phyloP scores from a whole-genome alignment of 1,284 basidiomycete species.

The Trametes hirsuta region DNA sequence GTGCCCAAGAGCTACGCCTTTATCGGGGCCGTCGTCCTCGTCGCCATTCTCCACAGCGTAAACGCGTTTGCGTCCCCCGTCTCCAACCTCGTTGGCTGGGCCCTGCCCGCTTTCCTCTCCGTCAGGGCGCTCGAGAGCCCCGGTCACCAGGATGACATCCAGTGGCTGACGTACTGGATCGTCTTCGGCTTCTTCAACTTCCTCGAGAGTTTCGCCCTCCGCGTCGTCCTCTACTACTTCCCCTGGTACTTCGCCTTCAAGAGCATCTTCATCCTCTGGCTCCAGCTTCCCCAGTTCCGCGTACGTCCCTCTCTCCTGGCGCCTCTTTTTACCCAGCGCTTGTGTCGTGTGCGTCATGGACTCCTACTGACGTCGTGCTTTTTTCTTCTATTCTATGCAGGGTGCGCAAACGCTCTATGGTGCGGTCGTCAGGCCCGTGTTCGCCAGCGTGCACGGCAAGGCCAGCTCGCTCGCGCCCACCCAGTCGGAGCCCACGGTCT shows the following conservation, averaged over 20 bases:
- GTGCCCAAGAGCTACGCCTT: constrained; percentile 93
- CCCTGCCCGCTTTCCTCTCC: constrained; percentile 82
- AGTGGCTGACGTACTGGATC: constrained; percentile 92
- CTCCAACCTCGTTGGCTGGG: constrained; percentile 87
- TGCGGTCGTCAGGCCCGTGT: constrained; percentile 35
- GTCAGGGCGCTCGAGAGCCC: constrained; percentile 84
- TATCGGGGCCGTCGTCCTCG: constrained; percentile 70
- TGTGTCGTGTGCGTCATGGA: constrained; percentile 13
- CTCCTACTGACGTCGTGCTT: constrained; percentile 9
- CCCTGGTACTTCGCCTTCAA: constrained; percentile 93
- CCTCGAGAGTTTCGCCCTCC: constrained; percentile 76
- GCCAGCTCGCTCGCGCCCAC: constrained; percentile 24
- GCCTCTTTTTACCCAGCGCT: not conserved
- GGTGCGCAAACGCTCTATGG: constrained; percentile 37
- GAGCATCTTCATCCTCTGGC: constrained; percentile 87
- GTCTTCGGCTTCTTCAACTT: constrained; percentile 89
- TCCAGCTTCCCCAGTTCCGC: constrained; percentile 80
- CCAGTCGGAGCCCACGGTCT: constrained; percentile 33
- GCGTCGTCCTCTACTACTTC: constrained; percentile 78
- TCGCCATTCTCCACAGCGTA: constrained; percentile 76
- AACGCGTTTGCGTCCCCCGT: constrained; percentile 82
- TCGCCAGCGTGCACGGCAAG: constrained; percentile 33
- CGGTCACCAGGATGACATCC: constrained; percentile 73
- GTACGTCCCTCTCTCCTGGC: constrained; percentile 50
- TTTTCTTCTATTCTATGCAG: constrained; percentile 24